These are phyloP conservation scores for Raphidocelis subcapitata DNA, from an alignment of 139 green algal genomes.

Conservation along the genomic window DNA sequence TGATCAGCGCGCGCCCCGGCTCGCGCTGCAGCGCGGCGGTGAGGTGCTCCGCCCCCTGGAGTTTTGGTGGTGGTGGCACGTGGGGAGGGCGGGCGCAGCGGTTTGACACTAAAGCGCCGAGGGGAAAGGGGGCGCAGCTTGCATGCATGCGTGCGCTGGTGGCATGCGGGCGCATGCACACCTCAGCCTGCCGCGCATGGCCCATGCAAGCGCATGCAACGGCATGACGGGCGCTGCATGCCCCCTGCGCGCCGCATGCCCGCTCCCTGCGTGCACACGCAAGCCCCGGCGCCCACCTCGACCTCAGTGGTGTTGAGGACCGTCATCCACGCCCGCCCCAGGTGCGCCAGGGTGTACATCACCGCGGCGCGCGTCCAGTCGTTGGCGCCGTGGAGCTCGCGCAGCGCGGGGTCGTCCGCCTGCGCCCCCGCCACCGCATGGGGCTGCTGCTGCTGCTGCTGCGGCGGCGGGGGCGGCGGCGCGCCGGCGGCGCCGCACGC, in stretches of 20 bases:
- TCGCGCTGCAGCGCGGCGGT: slow-evolving; percentile 44
- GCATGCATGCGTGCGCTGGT: too few species aligned
- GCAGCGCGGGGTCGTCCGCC: slow-evolving; percentile 12
- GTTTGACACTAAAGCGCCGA: too few species aligned
- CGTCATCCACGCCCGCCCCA: slow-evolving; percentile 29
- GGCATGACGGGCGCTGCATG: too few species aligned
- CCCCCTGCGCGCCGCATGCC: too few species aligned
- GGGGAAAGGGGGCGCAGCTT: too few species aligned
- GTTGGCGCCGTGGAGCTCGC: slow-evolving; percentile 30
- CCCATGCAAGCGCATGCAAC: too few species aligned
- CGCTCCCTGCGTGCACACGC: too few species aligned
- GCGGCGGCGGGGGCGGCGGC: neutral
- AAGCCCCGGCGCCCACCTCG: neutral
- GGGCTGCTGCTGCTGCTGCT: slow-evolving; percentile 2
- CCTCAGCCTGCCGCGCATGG: too few species aligned
- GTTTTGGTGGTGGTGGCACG: too few species aligned
- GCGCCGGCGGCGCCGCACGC: neutral
- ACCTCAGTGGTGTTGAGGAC: slow-evolving; percentile 41
- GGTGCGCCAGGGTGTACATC: slow-evolving; percentile 31
- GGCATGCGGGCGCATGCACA: too few species aligned
- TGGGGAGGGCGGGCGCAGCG: too few species aligned
- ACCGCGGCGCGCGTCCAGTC: slow-evolving; percentile 23
- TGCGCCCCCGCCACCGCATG: too few species aligned
- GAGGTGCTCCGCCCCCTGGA: slow-evolving; percentile 48
- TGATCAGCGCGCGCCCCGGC: slow-evolving; percentile 67